Evolutionary conservation across 495 filamentous ascomycete species (phyloP), one percentile per base, ranked within the genome.

Genomic region (Niebla homalea): DNA sequence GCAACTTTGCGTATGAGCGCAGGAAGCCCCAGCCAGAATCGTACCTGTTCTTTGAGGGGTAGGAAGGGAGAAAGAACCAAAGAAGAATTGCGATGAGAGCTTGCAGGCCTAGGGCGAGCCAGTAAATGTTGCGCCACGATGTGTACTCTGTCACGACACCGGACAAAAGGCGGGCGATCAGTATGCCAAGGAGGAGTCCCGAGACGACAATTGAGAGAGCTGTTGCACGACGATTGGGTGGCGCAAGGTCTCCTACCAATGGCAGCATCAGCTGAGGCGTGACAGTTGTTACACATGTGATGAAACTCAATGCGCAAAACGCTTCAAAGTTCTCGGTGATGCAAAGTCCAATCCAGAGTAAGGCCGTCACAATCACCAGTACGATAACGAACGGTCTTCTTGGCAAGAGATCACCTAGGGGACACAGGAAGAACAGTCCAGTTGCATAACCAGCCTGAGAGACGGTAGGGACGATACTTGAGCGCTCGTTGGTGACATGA

Each of bases 361-460:
- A 73, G 0, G 84, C 77, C 4, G 86, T 87, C 36, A 83, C 69
- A 32, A 74, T 69, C 0, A 87, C 77, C 20, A 89, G 61, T 1
- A 63, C 58, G 5, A 90, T 62, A 35, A 88, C 82, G 56, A 89
- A 85, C 1, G 78, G 74, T 51, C 87, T 68, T 39, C 87, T 69
- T 5, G 71, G 70, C 7, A 93, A 71, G 43, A 90, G 66, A 59
- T 93, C 87, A 0, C 85, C 87, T 15, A 89, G 60, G 0, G 87
- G 87, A 63, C 86, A 88, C 36, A 93, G 63, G 47, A 90, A 76
- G 14, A 89, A 64, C 46, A 93, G 54, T 3, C 87, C 87, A 1
- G 67, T 69, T 5, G 84, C 84, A 65, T 93, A 93, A 4, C 87
- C 87, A 4, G 83, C 84, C 59, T 93, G 87, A 61, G 82, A 83